Evolutionary conservation across 805 yeast species (phyloP).

Genomic region (Starmerella ratchasimensis): DNA sequence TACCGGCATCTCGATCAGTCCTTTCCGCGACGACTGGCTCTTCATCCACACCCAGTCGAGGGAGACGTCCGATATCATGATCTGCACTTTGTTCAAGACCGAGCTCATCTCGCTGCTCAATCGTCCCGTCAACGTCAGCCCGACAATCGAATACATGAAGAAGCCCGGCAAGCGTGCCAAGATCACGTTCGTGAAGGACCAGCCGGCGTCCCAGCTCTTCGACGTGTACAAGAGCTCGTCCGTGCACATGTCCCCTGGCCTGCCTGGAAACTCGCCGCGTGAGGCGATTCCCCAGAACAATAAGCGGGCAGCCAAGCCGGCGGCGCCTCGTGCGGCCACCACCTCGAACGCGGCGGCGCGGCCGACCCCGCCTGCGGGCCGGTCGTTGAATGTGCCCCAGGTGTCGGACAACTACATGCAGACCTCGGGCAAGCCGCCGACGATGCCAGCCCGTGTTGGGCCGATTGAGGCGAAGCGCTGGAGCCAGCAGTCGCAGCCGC

Average conservation of each 20-base stretch:
- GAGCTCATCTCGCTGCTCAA: constrained; percentile 48
- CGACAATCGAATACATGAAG: constrained; percentile 69
- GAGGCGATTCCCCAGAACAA: constrained; percentile 53
- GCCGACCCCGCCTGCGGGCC: constrained; percentile 7
- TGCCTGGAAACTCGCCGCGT: constrained; percentile 57
- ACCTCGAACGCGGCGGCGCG: constrained; percentile 4
- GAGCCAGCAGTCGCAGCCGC: constrained; percentile 22
- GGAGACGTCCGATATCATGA: constrained; percentile 58
- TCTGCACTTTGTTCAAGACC: constrained; percentile 76
- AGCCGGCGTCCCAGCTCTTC: constrained; percentile 48
- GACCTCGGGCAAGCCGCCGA: constrained; percentile 19
- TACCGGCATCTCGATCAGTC: constrained; percentile 51
- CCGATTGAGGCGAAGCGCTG: constrained; percentile 9
- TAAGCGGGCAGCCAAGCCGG: constrained; percentile 11
- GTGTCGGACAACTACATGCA: constrained; percentile 17
- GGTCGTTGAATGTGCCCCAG: constrained; percentile 11
- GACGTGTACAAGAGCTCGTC: constrained; percentile 82
- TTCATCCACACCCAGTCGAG: constrained; percentile 45
- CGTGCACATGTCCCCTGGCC: constrained; percentile 62
- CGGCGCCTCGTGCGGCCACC: constrained; percentile 12
- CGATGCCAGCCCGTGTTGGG: constrained; percentile 16
- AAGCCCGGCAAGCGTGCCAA: constrained; percentile 69
- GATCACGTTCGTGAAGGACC: constrained; percentile 52
- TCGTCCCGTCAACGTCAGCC: constrained; percentile 45
- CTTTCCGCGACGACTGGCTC: constrained; percentile 83